Conservation (phyloP, 1,139 yeast genomes). For the Blastobotrys ciferrii region DNA sequence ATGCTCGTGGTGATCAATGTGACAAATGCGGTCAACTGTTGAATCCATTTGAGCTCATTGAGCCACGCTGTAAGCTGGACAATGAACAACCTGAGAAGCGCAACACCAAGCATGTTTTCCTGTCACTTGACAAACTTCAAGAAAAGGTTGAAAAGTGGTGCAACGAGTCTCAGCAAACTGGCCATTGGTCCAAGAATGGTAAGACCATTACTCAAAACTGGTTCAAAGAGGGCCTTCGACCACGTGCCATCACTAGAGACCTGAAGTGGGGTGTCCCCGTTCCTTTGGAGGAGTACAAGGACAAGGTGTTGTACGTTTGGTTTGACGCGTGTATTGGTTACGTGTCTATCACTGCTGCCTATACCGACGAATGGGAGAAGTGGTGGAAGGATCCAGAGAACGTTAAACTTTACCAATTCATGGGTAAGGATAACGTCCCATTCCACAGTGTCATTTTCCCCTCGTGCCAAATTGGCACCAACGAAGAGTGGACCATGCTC, state of each 20-base stretch:
- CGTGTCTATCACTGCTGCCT: constrained; percentile 92
- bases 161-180: constrained; percentile 60
- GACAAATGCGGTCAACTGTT: constrained; percentile 90
- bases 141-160: constrained; percentile 73
- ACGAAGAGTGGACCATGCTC: constrained; percentile 84
- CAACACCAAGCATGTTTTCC: constrained; percentile 81
- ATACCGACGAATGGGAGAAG: constrained; percentile 74
- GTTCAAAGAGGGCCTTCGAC: constrained; percentile 89
- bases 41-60: constrained; percentile 87
- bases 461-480: constrained; percentile 82
- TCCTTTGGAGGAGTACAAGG: constrained; percentile 71
- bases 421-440: constrained; percentile 99
- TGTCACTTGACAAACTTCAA: constrained; percentile 80
- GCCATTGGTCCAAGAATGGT: constrained; percentile 90
- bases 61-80: constrained; percentile 95
- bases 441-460: constrained; percentile 99
- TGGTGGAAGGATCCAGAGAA: constrained; percentile 94
- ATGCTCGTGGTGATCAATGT: constrained; percentile 99
- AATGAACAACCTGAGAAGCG: constrained; percentile 74
- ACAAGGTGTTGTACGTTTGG: constrained; percentile 96
- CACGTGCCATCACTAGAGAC: constrained; percentile 97
- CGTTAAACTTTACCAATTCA: constrained; percentile 87
- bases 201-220: constrained; percentile 85
- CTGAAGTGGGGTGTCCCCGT: constrained; percentile 98
- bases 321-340: constrained; percentile 98